These are phyloP conservation scores for Chlorella sp. DNA, from an alignment of 139 green algal genomes.

Conservation along the genomic window DNA sequence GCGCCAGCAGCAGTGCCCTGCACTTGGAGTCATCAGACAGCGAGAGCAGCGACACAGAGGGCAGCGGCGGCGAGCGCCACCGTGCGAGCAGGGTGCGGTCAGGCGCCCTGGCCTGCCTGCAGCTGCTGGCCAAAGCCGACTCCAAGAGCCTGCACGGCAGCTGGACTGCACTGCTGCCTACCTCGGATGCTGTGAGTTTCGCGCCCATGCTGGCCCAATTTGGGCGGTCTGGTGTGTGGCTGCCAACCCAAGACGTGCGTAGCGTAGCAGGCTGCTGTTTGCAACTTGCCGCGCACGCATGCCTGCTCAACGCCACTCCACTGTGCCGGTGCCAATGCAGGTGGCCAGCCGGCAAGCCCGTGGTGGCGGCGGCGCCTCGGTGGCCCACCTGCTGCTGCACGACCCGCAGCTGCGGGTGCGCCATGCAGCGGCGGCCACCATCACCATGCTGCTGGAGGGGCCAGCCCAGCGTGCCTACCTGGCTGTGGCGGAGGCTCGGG, in stretches of 20 bases:
- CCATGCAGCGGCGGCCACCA: conserved; percentile 55
- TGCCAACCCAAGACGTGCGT: too few species aligned
- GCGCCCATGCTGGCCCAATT: too few species aligned
- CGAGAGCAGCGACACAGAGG: conserved; percentile 45
- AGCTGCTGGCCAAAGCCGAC: conserved; percentile 65
- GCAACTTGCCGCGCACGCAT: neutral
- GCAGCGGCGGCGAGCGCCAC: conserved; percentile 1
- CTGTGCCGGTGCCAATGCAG: conserved; percentile 45
- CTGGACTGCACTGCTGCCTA: conserved; percentile 66
- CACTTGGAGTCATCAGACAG: conserved; percentile 23
- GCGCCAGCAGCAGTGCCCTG: neutral
- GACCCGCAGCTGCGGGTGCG: conserved; percentile 63
- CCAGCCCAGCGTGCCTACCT: conserved; percentile 63
- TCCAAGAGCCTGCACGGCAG: conserved; percentile 62
- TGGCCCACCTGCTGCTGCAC: conserved; percentile 66
- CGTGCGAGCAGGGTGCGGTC: conserved; percentile 48
- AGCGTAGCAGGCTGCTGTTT: too few species aligned
- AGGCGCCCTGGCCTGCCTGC: conserved; percentile 54
- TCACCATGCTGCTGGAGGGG: conserved; percentile 67
- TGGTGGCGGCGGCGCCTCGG: conserved; percentile 4
- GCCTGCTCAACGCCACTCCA: neutral
- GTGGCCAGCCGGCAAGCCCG: conserved; percentile 2
- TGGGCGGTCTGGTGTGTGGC: too few species aligned
- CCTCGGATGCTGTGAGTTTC: neutral
- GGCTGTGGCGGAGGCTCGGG: conserved; percentile 58